A percentile compares a stretch with the other conserved stretches of the same genome.
These are phyloP conservation scores for Lanzia echinophila DNA, from an alignment of 2,329 filamentous ascomycete species.

Conservation along the genomic window DNA sequence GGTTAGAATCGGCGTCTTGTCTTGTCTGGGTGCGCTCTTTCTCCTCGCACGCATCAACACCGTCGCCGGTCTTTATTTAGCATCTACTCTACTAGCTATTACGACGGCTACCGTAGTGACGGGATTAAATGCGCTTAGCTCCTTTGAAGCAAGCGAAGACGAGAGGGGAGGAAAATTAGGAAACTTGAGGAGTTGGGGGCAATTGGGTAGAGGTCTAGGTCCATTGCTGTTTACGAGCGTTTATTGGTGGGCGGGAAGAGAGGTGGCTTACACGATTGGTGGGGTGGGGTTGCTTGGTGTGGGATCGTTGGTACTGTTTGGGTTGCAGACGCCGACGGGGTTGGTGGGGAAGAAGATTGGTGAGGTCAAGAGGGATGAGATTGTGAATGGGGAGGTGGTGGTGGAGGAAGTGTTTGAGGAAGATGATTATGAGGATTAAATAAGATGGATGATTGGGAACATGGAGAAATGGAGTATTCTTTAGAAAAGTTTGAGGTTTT, in stretches of 20 bases:
- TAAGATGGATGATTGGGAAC: too few relatives aligned
- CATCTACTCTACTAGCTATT: constrained; percentile 76
- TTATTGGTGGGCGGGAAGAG: constrained; percentile 96
- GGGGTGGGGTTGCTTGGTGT: constrained; percentile 75
- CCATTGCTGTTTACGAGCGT: constrained; percentile 88
- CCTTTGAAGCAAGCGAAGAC: constrained; percentile 73
- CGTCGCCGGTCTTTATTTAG: constrained; percentile 66
- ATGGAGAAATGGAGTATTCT: too few relatives aligned
- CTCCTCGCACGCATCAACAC: constrained; percentile 66
- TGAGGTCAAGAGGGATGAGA: constrained; percentile 12
- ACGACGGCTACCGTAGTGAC: constrained; percentile 95
- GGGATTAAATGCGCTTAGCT: constrained; percentile 83
- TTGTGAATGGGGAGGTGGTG: not conserved
- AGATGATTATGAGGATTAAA: too few relatives aligned
- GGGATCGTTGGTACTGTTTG: constrained; percentile 60
- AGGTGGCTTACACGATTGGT: constrained; percentile 76
- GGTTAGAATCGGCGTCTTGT: constrained; percentile 70
- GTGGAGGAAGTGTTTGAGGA: not conserved
- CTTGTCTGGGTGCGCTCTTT: constrained; percentile 74
- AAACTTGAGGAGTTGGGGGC: constrained; percentile 72
- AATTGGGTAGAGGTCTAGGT: constrained; percentile 79
- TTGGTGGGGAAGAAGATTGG: constrained; percentile 23
- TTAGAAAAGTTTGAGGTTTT: too few relatives aligned
- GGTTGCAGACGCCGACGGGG: constrained; percentile 46
- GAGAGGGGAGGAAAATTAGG: constrained; percentile 86